Base-by-base conservation (phyloP, 2,329 filamentous ascomycete genomes). In the Rhynchosporium agropyri region DNA sequence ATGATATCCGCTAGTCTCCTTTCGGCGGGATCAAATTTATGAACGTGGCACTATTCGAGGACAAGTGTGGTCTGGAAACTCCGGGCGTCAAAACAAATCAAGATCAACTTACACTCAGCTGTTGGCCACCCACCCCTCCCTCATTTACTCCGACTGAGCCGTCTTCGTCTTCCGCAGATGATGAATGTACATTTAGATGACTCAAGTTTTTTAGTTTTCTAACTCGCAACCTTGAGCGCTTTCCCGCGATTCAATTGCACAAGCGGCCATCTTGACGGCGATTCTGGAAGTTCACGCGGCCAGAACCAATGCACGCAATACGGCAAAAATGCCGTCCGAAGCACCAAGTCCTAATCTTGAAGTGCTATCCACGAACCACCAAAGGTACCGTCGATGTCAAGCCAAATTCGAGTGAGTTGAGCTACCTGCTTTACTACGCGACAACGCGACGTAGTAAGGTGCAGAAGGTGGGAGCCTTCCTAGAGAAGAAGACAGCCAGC, bases 361-460 rank as follows among this genome's bases (percentile, higher is more conserved):
- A 97, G 80, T 98, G 94, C 81, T 99, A 97, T 77, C 95, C 95
- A 46, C 89, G 90, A 70, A 93, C 91, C 68, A 91, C 91, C 68
- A 98, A 97, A 79, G 92, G 91, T 58, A 89, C 91, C 66, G 89
- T 93, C 75, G 92, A 97, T 73, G 92, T 97, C 74, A 96, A 94
- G 79, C 93, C 95, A 50, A 98, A 98, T 78, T 92, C 92, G 69
- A 96, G 92, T 79, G 95, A 99, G 81, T 86, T 99, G 67, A 96
- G 92, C 78, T 98, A 98, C 76, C 85, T 99, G 68, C 86, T 98
- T 60, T 98, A 96, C 83, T 98, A 99, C 81, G 92, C 91, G 65
- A 96, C 91, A 74, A 97, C 93, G 71, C 91, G 94, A 65, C 88
- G 92, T 68, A 94, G 91, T 78, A 99, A 98, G 83, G 87, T 98